Base-by-base conservation (phyloP, 2,329 filamentous ascomycete genomes). In the Colletotrichum acutatum region DNA sequence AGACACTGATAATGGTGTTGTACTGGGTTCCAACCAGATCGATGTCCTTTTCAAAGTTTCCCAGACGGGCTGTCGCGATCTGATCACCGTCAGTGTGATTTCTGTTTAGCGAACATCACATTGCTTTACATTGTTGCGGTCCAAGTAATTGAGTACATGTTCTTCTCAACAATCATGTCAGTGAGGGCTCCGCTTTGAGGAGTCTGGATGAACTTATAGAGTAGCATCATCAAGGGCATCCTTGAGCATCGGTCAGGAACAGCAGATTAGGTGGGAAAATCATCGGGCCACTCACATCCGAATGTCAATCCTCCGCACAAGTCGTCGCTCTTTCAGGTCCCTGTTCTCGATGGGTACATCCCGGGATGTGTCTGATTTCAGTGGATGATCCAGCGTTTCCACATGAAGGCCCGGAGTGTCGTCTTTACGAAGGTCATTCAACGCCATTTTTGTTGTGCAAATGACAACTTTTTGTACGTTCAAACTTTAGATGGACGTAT, bases 1-100 rank as follows among this genome's bases (percentile, higher is more conserved):
- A 67, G 28, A 67, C 56, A 2, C 65, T 67, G 37, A 67, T 67
- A 22, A 67, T 46, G 7, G 65, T 60, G 46, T 67, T 67, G 42
- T 67, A 67, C 28, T 67, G 65, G 2, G 65, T 67, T 42, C 42
- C 65, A 28, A 60, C 56, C 22, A 67, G 30, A 1, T 56, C 65
- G 37, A 67, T 67, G 12, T 67, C 65, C 9, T 60, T 67, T 49
- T 67, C 65, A 12, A 67, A 67, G 56, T 67, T 22, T 6, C 65
- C 65, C 6, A 67, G 37, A 52, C 65, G 37, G 9, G 65, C 65
- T 0, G 65, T 22, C 42, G 42, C 42, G 19, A 49, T 49, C 42
- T 49, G 42, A 49, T 22, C 7, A 22, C 42, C n/a, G 16, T 49
- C 2, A 49, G 42, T 1, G 8, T 49, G 19, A 9, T 22, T 22